A percentile compares a stretch with the other conserved stretches of the same genome.
phyloP scores from a whole-genome alignment of 192 early-diverging fungal species.

The Podila verticillata region DNA sequence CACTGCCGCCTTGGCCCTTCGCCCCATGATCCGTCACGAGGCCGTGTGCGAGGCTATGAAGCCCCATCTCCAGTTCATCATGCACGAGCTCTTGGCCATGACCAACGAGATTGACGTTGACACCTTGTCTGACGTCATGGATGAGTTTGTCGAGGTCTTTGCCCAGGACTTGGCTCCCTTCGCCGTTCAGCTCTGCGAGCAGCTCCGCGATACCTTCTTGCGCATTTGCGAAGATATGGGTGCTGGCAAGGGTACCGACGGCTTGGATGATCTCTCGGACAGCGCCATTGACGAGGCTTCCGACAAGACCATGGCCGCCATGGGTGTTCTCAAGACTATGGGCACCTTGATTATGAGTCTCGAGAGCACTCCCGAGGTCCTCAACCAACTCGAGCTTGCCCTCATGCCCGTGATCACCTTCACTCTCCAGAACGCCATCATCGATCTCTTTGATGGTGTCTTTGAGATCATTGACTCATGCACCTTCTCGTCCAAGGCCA shows the following conservation, averaged over 20 bases:
- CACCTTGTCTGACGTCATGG: conserved; percentile 86
- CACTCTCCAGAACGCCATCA: conserved; percentile 79
- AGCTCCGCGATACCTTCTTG: conserved; percentile 89
- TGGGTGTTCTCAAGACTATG: conserved; percentile 92
- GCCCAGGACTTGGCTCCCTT: conserved; percentile 94
- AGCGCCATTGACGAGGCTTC: conserved; percentile 72
- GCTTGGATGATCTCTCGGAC: conserved; percentile 59
- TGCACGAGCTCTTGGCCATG: conserved; percentile 79
- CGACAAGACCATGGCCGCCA: conserved; percentile 91
- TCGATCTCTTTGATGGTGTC: conserved; percentile 85
- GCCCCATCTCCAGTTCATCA: conserved; percentile 49
- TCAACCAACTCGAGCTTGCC: conserved; percentile 82
- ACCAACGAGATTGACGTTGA: conserved; percentile 96
- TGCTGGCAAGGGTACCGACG: conserved; percentile 45
- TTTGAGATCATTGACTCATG: conserved; percentile 92
- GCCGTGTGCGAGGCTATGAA: conserved; percentile 51
- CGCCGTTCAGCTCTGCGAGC: conserved; percentile 87
- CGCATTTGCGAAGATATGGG: conserved; percentile 70
- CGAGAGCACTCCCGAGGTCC: conserved; percentile 83
- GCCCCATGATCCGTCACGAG: conserved; percentile 81
- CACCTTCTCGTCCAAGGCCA: conserved; percentile 83
- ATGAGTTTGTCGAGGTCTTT: conserved; percentile 92
- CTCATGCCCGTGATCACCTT: conserved; percentile 81
- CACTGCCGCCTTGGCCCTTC: conserved; percentile 84
- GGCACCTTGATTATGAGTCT: conserved; percentile 87